These are phyloP conservation scores for Juglanconis oblonga DNA, from an alignment of 2,329 filamentous ascomycete species.

Conservation along the genomic window DNA sequence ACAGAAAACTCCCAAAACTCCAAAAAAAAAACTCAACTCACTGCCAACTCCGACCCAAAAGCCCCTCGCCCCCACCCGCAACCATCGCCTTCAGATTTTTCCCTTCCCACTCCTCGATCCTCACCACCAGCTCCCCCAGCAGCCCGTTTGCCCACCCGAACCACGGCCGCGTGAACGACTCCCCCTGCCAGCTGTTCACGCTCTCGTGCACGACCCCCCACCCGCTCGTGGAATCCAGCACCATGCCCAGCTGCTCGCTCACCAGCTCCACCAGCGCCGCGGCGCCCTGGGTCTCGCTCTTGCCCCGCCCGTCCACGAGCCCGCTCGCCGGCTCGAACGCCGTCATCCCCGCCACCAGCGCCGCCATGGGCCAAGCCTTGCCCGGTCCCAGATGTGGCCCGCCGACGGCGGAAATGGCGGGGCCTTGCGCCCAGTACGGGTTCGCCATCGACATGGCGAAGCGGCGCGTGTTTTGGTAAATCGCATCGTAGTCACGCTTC, in stretches of 20 bases:
- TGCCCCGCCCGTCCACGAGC: conserved; percentile 24
- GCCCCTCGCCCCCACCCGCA: conserved; percentile 17
- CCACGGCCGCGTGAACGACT: conserved; percentile 43
- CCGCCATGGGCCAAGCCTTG: conserved; percentile 55
- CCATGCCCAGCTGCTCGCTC: conserved; percentile 32
- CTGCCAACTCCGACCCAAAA: conserved; percentile 31
- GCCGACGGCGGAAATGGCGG: conserved; percentile 69
- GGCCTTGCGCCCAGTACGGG: conserved; percentile 71
- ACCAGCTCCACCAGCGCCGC: conserved; percentile 28
- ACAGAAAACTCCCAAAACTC: background rate
- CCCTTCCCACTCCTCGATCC: conserved; percentile 29
- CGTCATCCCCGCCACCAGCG: conserved; percentile 51
- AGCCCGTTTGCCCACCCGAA: conserved; percentile 43
- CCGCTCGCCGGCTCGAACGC: conserved; percentile 28
- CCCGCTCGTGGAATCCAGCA: conserved; percentile 38
- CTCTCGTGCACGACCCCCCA: conserved; percentile 48
- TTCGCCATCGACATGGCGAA: conserved; percentile 76
- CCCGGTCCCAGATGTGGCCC: conserved; percentile 63
- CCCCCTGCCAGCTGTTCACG: conserved; percentile 39
- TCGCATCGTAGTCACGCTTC: conserved; percentile 48
- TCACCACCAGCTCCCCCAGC: conserved; percentile 39
- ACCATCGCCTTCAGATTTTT: conserved; percentile 13
- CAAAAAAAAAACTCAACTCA: background rate
- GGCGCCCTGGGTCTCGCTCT: conserved; percentile 22
- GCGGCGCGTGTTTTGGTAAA: conserved; percentile 75